phyloP scores from a whole-genome alignment of 352 stramenopile species.

The Pythium sp. region DNA sequence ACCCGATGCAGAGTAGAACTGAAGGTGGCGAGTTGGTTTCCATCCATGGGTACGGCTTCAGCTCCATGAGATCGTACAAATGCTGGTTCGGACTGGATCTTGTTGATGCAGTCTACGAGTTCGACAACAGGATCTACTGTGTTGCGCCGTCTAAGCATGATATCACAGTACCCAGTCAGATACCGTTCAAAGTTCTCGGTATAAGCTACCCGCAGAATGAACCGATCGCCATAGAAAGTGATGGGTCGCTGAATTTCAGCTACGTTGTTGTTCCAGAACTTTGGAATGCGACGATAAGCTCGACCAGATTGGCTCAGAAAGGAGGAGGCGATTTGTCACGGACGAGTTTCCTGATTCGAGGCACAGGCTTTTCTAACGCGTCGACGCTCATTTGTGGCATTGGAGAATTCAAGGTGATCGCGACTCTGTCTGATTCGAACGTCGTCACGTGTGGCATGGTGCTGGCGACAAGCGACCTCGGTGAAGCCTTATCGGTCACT shows the following conservation, averaged over 20 bases:
- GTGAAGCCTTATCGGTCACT: conserved; percentile 22
- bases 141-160: conserved; percentile 18
- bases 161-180: not conserved
- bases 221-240: conserved; percentile 5
- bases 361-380: not conserved
- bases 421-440: conserved; percentile 9
- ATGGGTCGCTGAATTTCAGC: conserved; percentile 14
- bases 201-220: not conserved
- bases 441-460: conserved; percentile 19
- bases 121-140: conserved; percentile 33
- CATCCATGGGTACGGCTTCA: conserved; percentile 30
- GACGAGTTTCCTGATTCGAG: not conserved
- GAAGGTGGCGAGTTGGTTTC: conserved; percentile 25
- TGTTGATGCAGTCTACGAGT: conserved; percentile 15
- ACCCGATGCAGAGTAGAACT: conserved; percentile 15
- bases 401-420: conserved; percentile 14
- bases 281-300: conserved; percentile 14
- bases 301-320: not conserved
- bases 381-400: conserved; percentile 6
- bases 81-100: conserved; percentile 31
- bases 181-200: conserved; percentile 5
- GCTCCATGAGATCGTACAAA: conserved; percentile 12
- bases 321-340: not conserved
- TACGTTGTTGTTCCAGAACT: conserved; percentile 28
- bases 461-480: not conserved